Percentiles rank a stretch among this genome's conserved stretches.
Evolutionary conservation across 768 basidiomycete genomes (phyloP).

Genomic region (Trametes villosa): DNA sequence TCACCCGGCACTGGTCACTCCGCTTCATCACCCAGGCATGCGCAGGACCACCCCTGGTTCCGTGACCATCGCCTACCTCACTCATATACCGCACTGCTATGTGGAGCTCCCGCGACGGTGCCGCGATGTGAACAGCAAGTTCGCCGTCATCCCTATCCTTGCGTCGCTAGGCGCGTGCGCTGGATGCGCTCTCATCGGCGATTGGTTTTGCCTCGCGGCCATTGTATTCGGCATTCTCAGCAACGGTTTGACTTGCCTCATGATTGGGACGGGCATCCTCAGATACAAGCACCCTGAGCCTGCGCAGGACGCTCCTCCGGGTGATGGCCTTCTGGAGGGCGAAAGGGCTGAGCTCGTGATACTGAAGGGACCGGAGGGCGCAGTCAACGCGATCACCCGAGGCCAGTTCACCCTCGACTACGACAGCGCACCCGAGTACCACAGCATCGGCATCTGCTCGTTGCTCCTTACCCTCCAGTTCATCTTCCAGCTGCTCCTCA

Average conservation of each 20-base stretch:
- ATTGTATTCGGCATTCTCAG: constrained; percentile 3
- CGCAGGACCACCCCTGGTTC: neutral
- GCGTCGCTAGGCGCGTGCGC: neutral
- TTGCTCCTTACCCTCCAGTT: constrained; percentile 16
- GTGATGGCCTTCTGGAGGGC: neutral
- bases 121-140: neutral
- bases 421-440: constrained; percentile 6
- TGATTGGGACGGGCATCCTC: constrained; percentile 7
- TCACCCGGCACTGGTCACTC: no score
- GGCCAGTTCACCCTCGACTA: constrained; percentile 12
- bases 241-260: constrained; percentile 4
- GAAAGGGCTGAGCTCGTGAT: neutral
- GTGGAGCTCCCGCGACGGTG: neutral
- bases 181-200: neutral
- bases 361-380: constrained; percentile 9
- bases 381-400: constrained; percentile 16
- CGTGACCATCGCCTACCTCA: constrained; percentile 5
- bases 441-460: constrained; percentile 6
- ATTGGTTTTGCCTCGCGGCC: constrained; percentile 9
- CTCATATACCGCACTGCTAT: neutral
- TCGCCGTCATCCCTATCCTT: neutral
- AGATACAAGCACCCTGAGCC: neutral
- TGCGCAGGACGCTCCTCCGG: neutral
- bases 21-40: neutral
- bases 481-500: constrained; percentile 13